Percentiles rank a stretch among this genome's conserved stretches.
Conservation (phyloP, 441 rosid species). For the Theobroma grandiflorum region DNA sequence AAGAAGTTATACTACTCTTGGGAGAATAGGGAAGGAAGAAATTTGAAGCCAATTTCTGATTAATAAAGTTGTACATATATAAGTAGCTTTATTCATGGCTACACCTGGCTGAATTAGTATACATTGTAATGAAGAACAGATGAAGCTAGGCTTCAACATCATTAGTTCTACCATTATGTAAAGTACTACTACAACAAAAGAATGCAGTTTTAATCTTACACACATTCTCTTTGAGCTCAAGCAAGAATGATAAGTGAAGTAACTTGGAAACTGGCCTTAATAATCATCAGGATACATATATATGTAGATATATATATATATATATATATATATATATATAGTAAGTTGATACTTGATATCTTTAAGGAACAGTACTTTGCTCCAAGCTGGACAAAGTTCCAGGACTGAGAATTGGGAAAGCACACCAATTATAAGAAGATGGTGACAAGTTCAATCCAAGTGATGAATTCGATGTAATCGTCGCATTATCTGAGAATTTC, state of each 20-base stretch:
- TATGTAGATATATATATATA: not conserved
- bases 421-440: constrained; percentile 57
- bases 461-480: constrained; percentile 35
- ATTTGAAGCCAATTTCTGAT: not conserved
- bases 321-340: not conserved
- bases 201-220: not conserved
- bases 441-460: constrained; percentile 55
- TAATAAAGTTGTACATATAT: not conserved
- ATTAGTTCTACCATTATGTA: not conserved
- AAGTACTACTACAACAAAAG: not conserved
- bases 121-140: not conserved
- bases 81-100: not conserved
- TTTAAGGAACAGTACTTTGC: constrained; percentile 40
- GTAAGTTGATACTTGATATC: not conserved
- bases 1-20: not conserved
- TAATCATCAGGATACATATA: not conserved
- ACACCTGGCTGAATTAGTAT: not conserved
- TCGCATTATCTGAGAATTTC: constrained; percentile 29
- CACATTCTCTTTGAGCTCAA: constrained; percentile 1
- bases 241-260: not conserved
- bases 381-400: constrained; percentile 60
- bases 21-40: not conserved
- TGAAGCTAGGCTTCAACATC: not conserved
- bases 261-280: not conserved
- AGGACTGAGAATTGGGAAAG: constrained; percentile 68